Conservation (phyloP, 2,329 filamentous ascomycete genomes). For the Ophiosphaerella narmari region DNA sequence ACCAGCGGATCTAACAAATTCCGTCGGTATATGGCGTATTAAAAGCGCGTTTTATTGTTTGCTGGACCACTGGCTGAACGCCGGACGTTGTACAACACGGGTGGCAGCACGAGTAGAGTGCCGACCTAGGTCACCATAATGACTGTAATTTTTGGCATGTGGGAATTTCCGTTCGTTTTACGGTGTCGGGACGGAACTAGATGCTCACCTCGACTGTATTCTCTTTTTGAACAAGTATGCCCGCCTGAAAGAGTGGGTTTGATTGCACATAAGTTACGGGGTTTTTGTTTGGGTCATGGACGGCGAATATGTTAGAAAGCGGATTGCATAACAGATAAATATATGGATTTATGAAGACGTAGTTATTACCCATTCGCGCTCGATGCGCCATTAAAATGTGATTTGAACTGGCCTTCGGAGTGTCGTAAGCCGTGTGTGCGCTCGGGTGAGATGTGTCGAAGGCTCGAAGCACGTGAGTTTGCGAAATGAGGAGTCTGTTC, state of each 20-base stretch:
- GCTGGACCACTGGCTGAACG: constrained; percentile 19
- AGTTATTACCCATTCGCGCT: not conserved
- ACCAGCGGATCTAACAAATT: constrained; percentile 19
- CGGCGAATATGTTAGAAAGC: constrained; percentile 47
- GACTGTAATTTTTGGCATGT: constrained; percentile 45
- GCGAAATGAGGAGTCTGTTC: constrained; percentile 10
- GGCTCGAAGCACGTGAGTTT: constrained; percentile 9
- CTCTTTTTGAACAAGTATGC: constrained; percentile 31
- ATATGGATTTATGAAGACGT: constrained; percentile 28
- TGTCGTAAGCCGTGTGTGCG: too few relatives aligned
- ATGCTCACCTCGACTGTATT: constrained; percentile 27
- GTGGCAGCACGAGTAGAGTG: constrained; percentile 41
- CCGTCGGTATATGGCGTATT: constrained; percentile 42
- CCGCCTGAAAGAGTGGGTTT: constrained; percentile 25
- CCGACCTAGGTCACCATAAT: constrained; percentile 38
- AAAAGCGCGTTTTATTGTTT: constrained; percentile 18
- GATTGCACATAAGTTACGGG: constrained; percentile 45
- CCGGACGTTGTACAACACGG: constrained; percentile 46
- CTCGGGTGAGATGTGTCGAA: too few relatives aligned
- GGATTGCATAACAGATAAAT: constrained; percentile 42
- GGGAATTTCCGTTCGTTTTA: constrained; percentile 34
- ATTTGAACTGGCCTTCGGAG: too few relatives aligned
- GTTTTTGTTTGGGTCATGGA: constrained; percentile 33
- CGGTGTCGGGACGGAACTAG: constrained; percentile 37
- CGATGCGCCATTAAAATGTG: not conserved